Conservation (phyloP, 352 stramenopile genomes). For the Nothophytophthora sp. region DNA sequence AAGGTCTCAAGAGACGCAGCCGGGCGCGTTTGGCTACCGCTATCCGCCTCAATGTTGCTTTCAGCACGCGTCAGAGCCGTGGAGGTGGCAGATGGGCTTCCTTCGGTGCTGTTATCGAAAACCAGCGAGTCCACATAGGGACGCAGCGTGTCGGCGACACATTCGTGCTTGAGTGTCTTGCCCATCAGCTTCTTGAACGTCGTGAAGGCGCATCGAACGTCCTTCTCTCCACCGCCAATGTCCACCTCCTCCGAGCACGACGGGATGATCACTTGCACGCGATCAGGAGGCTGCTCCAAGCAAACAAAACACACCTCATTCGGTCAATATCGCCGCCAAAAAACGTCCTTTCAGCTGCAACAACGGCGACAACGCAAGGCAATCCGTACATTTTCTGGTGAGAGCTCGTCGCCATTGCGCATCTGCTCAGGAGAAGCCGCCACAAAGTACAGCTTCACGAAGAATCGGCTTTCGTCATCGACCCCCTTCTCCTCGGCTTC, state of each 20-base stretch:
- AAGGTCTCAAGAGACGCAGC: constrained; percentile 17
- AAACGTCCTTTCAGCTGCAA: not conserved
- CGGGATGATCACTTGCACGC: constrained; percentile 67
- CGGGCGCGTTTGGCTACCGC: constrained; percentile 1
- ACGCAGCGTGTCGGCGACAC: constrained; percentile 68
- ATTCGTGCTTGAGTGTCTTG: constrained; percentile 64
- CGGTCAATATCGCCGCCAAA: no score
- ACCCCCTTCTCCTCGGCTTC: not conserved
- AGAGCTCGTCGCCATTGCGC: constrained; percentile 56
- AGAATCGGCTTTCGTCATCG: constrained; percentile 39
- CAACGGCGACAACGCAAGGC: not conserved
- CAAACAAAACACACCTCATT: constrained; percentile 4
- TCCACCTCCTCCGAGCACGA: constrained; percentile 67
- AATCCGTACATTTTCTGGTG: constrained; percentile 49
- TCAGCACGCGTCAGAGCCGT: constrained; percentile 6
- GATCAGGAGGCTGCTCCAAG: constrained; percentile 50
- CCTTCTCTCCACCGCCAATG: constrained; percentile 32
- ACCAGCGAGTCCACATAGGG: constrained; percentile 61
- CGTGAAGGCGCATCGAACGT: constrained; percentile 61
- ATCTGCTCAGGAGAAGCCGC: constrained; percentile 75
- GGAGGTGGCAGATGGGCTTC: not conserved
- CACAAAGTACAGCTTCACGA: constrained; percentile 75
- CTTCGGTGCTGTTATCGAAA: no score
- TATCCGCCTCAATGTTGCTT: constrained; percentile 4
- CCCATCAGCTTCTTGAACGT: constrained; percentile 74